Evolutionary conservation across 768 basidiomycete genomes (phyloP).

Genomic region (Amyloporia xantha): DNA sequence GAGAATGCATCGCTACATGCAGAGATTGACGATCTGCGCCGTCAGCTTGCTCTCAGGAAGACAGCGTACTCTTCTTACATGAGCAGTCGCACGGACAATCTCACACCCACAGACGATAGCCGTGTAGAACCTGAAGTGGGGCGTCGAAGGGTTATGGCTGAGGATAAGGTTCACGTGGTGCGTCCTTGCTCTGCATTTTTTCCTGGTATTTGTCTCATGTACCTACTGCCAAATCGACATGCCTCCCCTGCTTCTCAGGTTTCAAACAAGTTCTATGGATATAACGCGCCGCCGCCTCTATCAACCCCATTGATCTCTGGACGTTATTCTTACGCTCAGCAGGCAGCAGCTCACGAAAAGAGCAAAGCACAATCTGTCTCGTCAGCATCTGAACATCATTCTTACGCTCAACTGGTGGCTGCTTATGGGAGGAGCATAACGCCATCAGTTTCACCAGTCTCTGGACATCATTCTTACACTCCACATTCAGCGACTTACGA

Average conservation of each 20-base stretch:
- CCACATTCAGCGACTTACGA: too few species aligned
- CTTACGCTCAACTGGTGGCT: too few species aligned
- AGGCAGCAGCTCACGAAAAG: too few species aligned
- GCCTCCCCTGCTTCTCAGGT: constrained; percentile 4
- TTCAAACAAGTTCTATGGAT: constrained; percentile 14
- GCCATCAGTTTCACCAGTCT: too few species aligned
- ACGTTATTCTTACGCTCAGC: constrained; percentile 14
- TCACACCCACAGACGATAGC: constrained; percentile 15
- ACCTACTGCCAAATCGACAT: neutral
- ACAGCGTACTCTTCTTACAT: constrained; percentile 18
- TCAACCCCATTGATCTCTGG: constrained; percentile 13
- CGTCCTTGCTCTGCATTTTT: neutral
- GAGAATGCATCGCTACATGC: constrained; percentile 66
- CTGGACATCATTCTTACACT: too few species aligned
- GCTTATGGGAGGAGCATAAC: too few species aligned
- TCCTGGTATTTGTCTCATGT: too few species aligned
- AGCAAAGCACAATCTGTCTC: too few species aligned
- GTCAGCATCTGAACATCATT: too few species aligned
- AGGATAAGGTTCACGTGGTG: constrained; percentile 24
- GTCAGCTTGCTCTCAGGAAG: constrained; percentile 38
- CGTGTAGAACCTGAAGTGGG: constrained; percentile 21
- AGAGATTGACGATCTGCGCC: constrained; percentile 71
- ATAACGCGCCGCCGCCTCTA: constrained; percentile 23
- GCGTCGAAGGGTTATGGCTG: constrained; percentile 23
- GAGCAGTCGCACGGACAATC: constrained; percentile 11